Evolutionary conservation across 1,284 basidiomycete genomes (phyloP), one percentile per base, ranked within the genome.

Genomic region (Quambalaria eucalypti): DNA sequence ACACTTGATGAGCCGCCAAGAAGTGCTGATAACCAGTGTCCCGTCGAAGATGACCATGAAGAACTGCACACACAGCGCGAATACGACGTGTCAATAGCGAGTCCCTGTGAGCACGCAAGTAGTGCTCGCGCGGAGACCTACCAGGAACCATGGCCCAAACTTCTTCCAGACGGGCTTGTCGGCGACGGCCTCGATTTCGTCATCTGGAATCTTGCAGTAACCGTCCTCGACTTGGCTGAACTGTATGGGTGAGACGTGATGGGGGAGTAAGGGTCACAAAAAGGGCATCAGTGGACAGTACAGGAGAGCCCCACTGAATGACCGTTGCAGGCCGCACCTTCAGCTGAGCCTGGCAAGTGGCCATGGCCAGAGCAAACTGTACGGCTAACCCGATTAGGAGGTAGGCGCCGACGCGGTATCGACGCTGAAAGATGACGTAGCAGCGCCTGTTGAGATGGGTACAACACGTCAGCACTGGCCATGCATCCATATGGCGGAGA

Each of bases 341-440:
- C 16, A 26, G 12, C 42, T 46, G 42, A 21, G 25, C 19, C 25
- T 46, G 42, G 19, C 21, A 14, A 30, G 21, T 50, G 3, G 38
- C 48, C 50, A 51, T 51, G 26, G 50, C 28, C 14, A 46, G 19
- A 21, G 48, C 25, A 38, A 50, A 16, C 25, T 51, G 50, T 16
- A 51, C 31, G 31, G 33, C 23, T 4, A 51, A 21, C 9, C 28
- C 50, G 26, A 19, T 19, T 9, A 51, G 36, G 12, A 51, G 38
- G n/a, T 19, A 28, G 26, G 16, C 6, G 29, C 25, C 47, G 14
- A 48, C 47, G n/a, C 25, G 47, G 16, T 30, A 30, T 2, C 25
- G 25, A 6, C 52, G 49, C 25, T 54, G 44, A 39, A 54, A 54
- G 23, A 54, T 48, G 47, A 54, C 48, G 48, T 54, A 48, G 30